Conservation (phyloP, 441 rosid species). For the Theobroma grandiflorum region DNA sequence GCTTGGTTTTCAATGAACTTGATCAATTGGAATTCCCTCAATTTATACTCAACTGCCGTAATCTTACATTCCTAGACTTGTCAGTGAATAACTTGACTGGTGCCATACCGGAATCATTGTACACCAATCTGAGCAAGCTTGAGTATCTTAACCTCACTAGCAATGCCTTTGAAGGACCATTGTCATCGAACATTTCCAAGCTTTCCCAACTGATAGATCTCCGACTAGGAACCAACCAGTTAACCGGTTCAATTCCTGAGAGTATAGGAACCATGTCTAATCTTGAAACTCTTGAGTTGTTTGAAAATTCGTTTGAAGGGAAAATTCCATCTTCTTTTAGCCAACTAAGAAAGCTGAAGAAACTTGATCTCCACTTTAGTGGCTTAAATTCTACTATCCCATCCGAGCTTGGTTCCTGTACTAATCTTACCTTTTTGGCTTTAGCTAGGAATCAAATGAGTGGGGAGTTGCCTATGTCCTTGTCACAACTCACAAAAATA, state of each 20-base stretch:
- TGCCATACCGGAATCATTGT: constrained; percentile 48
- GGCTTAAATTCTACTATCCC: constrained; percentile 58
- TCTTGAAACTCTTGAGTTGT: constrained; percentile 51
- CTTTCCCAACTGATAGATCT: constrained; percentile 58
- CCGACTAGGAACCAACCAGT: constrained; percentile 43
- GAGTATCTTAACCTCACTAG: constrained; percentile 48
- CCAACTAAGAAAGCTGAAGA: constrained; percentile 51
- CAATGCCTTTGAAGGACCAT: constrained; percentile 50
- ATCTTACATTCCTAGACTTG: constrained; percentile 63
- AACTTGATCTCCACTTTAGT: constrained; percentile 52
- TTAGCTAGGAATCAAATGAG: constrained; percentile 57
- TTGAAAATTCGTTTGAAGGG: constrained; percentile 52
- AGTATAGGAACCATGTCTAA: constrained; percentile 47
- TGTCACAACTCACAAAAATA: constrained; percentile 54
- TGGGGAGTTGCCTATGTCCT: constrained; percentile 60
- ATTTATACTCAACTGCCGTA: constrained; percentile 47
- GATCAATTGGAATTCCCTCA: constrained; percentile 47
- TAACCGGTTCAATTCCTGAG: constrained; percentile 54
- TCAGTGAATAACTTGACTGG: constrained; percentile 52
- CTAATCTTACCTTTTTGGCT: constrained; percentile 55
- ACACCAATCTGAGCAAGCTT: constrained; percentile 52
- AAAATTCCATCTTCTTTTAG: constrained; percentile 69
- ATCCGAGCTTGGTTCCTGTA: constrained; percentile 60
- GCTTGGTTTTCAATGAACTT: constrained; percentile 45
- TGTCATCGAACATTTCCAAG: constrained; percentile 54